Base-by-base conservation (phyloP, 768 basidiomycete genomes). In the Inosperma sp. region DNA sequence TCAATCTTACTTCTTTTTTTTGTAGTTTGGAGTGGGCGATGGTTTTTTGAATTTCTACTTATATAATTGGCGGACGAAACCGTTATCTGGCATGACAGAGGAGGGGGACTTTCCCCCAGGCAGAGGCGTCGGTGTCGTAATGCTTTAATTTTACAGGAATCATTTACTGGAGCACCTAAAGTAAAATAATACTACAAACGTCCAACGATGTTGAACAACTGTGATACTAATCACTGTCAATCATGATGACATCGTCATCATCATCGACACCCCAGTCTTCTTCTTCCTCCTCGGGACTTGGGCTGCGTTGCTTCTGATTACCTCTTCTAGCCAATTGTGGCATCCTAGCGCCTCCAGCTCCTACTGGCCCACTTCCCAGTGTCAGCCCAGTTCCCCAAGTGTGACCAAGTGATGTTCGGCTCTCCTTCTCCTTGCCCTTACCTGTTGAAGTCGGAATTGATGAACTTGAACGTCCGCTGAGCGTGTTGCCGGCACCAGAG, bases 41-140 rank as follows among this genome's bases (percentile, higher is more conserved):
- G 96, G 96, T 2, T 79, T 86, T 65, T 76, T 99, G 46, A 90
- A 94, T 67, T 95, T 82, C 65, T 94, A 94, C 65, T 65, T 94
- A 51, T 97, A 96, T 72, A 99, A 99, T 68, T 99, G 93, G 91
- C 78, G 87, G 53, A 94, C 92, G 10, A 70, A 81, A 12, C 77
- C 82, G 2, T 71, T 98, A 50, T 83, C 90, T 31, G 94, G 95
- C 37, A 65, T 87, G 62, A 72, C 70, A 29, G 56, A 73, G 10
- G 71, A 76, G n/a, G 80, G 67, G 2, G 77, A 62, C 29, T 68
- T 73, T 12, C 65, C 75, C n/a, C 73, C 81, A n/a, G 90, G 90
- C 36, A 79, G 72, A 63, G 93, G 91, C 4, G 78, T 98, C 45
- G 93, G 91, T 3, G 83, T 98, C 14, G 93, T 97, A 31, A 98